Conservation (phyloP, 805 yeast genomes). For the Metschnikowia lunata region DNA sequence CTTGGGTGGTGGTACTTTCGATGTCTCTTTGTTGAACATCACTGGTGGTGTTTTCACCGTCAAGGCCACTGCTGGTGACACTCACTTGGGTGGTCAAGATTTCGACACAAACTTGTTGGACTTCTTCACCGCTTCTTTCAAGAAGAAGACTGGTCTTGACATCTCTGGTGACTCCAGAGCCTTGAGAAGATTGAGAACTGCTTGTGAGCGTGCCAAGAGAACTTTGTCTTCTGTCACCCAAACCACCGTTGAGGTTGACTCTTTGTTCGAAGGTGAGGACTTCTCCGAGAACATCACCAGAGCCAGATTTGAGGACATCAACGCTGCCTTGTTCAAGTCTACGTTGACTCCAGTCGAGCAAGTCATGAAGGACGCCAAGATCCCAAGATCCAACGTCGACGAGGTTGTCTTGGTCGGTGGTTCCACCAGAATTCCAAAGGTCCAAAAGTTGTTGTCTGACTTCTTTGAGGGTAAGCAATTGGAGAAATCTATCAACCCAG, state of each 20-base stretch:
- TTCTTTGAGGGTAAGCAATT: conserved; percentile 94
- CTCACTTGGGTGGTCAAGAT: conserved; percentile 51
- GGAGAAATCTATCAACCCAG: conserved; percentile 96
- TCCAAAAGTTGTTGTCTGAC: conserved; percentile 86
- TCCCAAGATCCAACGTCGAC: conserved; percentile 80
- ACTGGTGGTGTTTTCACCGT: conserved; percentile 97
- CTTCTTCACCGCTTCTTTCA: conserved; percentile 43
- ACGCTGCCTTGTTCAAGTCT: conserved; percentile 87
- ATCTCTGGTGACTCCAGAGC: conserved; percentile 47
- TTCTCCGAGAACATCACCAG: conserved; percentile 93
- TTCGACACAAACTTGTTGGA: conserved; percentile 49
- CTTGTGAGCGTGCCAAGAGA: conserved; percentile 98
- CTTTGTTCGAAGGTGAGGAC: conserved; percentile 91
- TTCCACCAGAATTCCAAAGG: conserved; percentile 98
- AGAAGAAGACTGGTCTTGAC: conserved; percentile 44
- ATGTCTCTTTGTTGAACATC: conserved; percentile 86
- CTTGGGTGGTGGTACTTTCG: conserved; percentile 97
- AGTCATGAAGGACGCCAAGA: conserved; percentile 89
- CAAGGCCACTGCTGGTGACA: conserved; percentile 74
- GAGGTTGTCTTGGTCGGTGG: conserved; percentile 98
- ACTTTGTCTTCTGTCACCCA: conserved; percentile 92
- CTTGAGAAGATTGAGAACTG: conserved; percentile 82
- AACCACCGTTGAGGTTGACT: conserved; percentile 93
- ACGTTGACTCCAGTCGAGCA: conserved; percentile 95
- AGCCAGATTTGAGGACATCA: conserved; percentile 96